Evolutionary conservation across 2,329 filamentous ascomycete species (phyloP), one percentile per base, ranked within the genome.

Genomic region (Hortaea werneckii): DNA sequence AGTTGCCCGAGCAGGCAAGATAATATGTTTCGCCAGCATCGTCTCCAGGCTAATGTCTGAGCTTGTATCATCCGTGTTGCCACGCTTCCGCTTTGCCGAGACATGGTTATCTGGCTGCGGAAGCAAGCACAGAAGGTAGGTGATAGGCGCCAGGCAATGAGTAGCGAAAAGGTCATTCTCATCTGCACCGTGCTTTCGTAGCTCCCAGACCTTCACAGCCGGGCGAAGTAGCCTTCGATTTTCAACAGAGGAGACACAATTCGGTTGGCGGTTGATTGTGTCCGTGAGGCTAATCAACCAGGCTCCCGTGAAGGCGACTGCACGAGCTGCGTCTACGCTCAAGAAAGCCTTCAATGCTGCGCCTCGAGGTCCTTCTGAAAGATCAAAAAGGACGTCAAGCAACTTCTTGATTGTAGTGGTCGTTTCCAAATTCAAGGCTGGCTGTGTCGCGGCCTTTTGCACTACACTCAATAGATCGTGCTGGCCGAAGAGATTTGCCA

Each of bases 401-500:
- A 43, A 27, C 10, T 13, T 26, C 7, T 41, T 30, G 11, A 58
- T 43, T n/a, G 51, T 47, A 6, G 34, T 28, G 6, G 56, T 35
- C 5, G 82, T 78, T 79, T 76, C 55, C 82, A 26, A 8, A 9
- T 9, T 10, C 9, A 10, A 10, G 9, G 9, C 32, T 10, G 32
- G n/a, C n/a, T 35, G 32, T 12, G 32, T 35, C 20, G 4, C 20
- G 20, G 20, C 20, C 20, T 20, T 20, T 20, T 20, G 20, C 20
- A 20, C 20, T 10, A 39, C 20, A 39, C 8, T 39, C 37, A 39
- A 39, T 10, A 39, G 10, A 39, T 39, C 13, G 8, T 8, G 8
- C 10, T n/a, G 13, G 7, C 78, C 80, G 5, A 94, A 72, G 4
- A 84, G 79, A 47, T 80, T 80, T 6, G 85, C 84, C 26, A 86